A percentile compares a stretch with the other conserved stretches of the same genome.
These are phyloP conservation scores for Pouteria campechiana DNA, from an alignment of 179 eudicot genomes.

Conservation along the genomic window DNA sequence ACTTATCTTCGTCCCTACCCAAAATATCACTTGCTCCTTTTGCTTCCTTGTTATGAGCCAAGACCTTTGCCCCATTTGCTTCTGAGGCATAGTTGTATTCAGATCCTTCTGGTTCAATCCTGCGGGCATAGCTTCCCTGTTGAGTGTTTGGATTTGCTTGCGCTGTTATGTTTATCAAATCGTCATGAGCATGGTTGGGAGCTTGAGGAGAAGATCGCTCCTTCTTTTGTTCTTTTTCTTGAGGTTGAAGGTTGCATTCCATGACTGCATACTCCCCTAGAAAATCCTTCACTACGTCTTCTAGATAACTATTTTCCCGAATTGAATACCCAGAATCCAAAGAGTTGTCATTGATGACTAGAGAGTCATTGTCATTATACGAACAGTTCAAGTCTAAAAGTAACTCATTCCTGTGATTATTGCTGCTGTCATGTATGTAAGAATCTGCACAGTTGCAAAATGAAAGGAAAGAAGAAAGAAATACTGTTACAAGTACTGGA, in stretches of 20 bases:
- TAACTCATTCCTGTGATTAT: slow-evolving; percentile 15
- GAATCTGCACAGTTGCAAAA: slow-evolving; percentile 8
- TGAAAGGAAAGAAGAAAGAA: no score
- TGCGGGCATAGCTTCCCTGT: slow-evolving; percentile 48
- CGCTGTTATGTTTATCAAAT: slow-evolving; percentile 22
- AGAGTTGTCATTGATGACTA: slow-evolving; percentile 10
- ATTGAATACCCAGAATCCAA: slow-evolving; percentile 17
- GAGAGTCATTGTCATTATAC: slow-evolving; percentile 13
- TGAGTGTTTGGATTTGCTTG: slow-evolving; percentile 30
- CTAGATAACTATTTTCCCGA: slow-evolving; percentile 22
- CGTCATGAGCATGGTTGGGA: slow-evolving; percentile 30
- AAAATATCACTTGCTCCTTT: slow-evolving; percentile 79
- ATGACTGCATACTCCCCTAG: slow-evolving; percentile 40
- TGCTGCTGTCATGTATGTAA: slow-evolving; percentile 7
- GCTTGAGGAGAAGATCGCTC: slow-evolving; percentile 15
- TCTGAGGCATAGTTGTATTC: slow-evolving; percentile 82
- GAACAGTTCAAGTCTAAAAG: slow-evolving; percentile 36
- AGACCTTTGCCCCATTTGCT: slow-evolving; percentile 86
- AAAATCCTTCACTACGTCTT: slow-evolving; percentile 30
- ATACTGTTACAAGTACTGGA: slow-evolving; percentile 13
- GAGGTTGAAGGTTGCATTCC: slow-evolving; percentile 32
- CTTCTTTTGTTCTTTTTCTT: slow-evolving; percentile 12
- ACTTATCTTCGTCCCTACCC: slow-evolving; percentile 85
- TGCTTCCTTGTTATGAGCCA: slow-evolving; percentile 85
- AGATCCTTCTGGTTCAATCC: slow-evolving; percentile 88